A percentile compares a stretch with the other conserved stretches of the same genome.
Evolutionary conservation across 441 rosid genomes (phyloP).

Genomic region (Raphanus hybrid): DNA sequence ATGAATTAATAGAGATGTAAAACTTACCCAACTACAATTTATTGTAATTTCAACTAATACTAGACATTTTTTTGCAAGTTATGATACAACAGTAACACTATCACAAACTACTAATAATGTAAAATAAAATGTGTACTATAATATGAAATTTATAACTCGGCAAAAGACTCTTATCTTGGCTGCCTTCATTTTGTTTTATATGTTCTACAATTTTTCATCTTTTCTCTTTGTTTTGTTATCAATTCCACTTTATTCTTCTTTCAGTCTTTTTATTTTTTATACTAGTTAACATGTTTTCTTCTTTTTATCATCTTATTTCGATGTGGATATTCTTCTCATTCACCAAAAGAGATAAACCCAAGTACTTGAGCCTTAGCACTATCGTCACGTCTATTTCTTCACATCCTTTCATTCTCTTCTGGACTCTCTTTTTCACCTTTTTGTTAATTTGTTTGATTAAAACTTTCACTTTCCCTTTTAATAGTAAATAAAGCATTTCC

Average conservation of each 20-base stretch:
- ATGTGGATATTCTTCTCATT: slow-evolving; percentile 30
- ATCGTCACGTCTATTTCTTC: slow-evolving; percentile 42
- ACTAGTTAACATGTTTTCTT: not conserved
- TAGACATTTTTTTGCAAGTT: not conserved
- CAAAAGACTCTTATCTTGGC: slow-evolving; percentile 24
- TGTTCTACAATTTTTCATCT: slow-evolving; percentile 5
- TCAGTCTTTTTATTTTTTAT: not conserved
- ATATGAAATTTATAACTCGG: slow-evolving; percentile 1
- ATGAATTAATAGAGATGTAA: not conserved
- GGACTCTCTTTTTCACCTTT: slow-evolving; percentile 29
- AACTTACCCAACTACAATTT: not conserved
- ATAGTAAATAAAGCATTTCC: not conserved
- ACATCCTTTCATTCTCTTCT: slow-evolving; percentile 42
- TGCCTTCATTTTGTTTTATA: slow-evolving; percentile 35
- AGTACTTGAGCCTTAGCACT: slow-evolving; percentile 18
- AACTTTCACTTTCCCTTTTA: not conserved
- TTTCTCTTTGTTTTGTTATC: slow-evolving; percentile 41
- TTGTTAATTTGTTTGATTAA: slow-evolving; percentile 19
- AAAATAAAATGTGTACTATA: not conserved
- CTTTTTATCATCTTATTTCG: not conserved
- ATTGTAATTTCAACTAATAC: not conserved
- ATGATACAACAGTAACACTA: not conserved
- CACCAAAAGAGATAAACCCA: slow-evolving; percentile 24
- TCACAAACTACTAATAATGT: not conserved
- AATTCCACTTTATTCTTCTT: slow-evolving; percentile 37